These are phyloP conservation scores for Furcasterigmium furcatum DNA, from an alignment of 2,329 filamentous ascomycete genomes.

Conservation along the genomic window DNA sequence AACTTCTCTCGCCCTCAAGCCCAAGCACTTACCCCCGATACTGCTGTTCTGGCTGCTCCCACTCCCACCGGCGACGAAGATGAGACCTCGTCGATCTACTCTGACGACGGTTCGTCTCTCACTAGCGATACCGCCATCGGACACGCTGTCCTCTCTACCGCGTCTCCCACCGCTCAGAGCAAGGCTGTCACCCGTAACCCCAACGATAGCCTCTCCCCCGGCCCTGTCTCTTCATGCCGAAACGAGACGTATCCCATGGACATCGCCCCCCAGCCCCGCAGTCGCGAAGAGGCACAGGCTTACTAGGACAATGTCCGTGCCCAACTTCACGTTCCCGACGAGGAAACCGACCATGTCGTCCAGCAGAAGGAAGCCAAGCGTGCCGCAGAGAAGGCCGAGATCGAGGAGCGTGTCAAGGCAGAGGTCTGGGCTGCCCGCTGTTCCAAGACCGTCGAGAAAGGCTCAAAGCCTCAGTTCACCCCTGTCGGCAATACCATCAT, in stretches of 20 bases:
- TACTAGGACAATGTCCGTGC: constrained; percentile 27
- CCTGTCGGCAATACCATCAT: constrained; percentile 2
- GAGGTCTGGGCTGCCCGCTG: neutral
- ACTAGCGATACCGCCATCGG: neutral
- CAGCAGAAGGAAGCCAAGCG: neutral
- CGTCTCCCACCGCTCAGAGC: too few relatives aligned
- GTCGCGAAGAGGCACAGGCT: constrained; percentile 18
- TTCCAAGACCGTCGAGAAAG: neutral
- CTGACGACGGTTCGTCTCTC: neutral
- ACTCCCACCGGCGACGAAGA: neutral
- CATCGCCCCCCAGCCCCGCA: constrained; percentile 29
- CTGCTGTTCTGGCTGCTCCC: neutral
- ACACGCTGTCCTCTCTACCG: too few relatives aligned
- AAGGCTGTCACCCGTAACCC: too few relatives aligned
- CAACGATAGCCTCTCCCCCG: too few relatives aligned
- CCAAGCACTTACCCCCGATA: neutral
- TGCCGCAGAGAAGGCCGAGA: neutral
- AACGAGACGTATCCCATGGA: constrained; percentile 23
- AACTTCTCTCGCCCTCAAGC: neutral
- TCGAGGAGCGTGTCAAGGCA: neutral
- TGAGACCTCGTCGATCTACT: neutral
- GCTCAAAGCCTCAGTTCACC: neutral
- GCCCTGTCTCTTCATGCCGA: too few relatives aligned
- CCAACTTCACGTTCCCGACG: constrained; percentile 23
- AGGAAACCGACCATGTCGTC: constrained; percentile 18